phyloP scores from a whole-genome alignment of 78 protist genomes.

The Reticulomyxa filosa region DNA sequence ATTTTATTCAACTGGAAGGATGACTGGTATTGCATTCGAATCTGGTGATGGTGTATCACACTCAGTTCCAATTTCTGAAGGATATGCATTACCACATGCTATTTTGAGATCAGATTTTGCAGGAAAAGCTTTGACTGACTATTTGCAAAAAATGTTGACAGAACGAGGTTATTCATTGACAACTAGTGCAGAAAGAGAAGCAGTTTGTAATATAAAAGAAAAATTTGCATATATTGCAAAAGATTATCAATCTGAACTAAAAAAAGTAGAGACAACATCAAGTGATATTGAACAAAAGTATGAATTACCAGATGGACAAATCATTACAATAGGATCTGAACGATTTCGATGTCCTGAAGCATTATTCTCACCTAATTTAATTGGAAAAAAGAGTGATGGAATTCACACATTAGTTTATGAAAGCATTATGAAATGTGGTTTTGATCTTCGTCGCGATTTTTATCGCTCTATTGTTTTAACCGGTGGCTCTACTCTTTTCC shows the following conservation, averaged over 20 bases:
- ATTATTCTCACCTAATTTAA: conserved; percentile 63
- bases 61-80: conserved; percentile 80
- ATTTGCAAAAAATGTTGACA: conserved; percentile 53
- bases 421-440: conserved; percentile 63
- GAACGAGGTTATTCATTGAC: conserved; percentile 76
- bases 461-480: conserved; percentile 66
- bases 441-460: conserved; percentile 71
- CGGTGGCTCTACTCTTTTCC: conserved; percentile 75
- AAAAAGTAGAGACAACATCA: conserved; percentile 47
- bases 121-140: conserved; percentile 75
- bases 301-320: conserved; percentile 65
- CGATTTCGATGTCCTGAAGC: conserved; percentile 79
- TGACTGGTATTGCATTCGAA: conserved; percentile 82
- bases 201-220: conserved; percentile 62
- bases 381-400: conserved; percentile 66
- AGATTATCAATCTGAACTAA: conserved; percentile 9
- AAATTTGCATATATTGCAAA: conserved; percentile 49
- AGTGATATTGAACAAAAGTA: conserved; percentile 33
- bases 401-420: conserved; percentile 46
- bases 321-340: conserved; percentile 61
- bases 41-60: conserved; percentile 85
- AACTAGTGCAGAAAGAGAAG: conserved; percentile 81
- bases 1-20: conserved; percentile 67
- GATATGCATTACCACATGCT: conserved; percentile 62
- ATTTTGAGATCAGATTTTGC: conserved; percentile 67